phyloP scores from a whole-genome alignment of 2,329 filamentous ascomycete species.

The Shiraia bambusicola region DNA sequence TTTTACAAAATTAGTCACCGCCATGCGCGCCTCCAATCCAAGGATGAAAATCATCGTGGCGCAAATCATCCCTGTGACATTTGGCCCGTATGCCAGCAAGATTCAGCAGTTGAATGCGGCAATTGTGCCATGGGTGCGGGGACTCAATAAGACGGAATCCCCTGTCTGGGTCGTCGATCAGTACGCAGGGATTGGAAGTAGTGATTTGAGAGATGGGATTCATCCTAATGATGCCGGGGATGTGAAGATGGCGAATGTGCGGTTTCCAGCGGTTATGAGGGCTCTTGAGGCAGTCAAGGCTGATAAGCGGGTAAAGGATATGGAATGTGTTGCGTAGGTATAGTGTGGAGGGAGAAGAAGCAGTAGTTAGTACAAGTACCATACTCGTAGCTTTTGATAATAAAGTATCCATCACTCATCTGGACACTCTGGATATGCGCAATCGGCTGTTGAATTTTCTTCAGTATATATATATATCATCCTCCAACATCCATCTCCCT shows the following conservation, averaged over 20 bases:
- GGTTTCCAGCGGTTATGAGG: conserved; percentile 31
- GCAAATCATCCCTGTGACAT: conserved; percentile 44
- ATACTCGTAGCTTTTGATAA: too few species aligned
- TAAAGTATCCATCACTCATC: too few species aligned
- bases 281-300: conserved; percentile 26
- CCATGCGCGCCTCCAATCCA: conserved; percentile 46
- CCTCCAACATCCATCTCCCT: too few species aligned
- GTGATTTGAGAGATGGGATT: conserved; percentile 44
- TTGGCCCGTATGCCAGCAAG: conserved; percentile 39
- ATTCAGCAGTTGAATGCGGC: conserved; percentile 45
- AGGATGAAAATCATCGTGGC: conserved; percentile 49
- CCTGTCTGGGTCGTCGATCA: conserved; percentile 50
- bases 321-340: conserved; percentile 4
- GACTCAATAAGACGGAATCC: conserved; percentile 43
- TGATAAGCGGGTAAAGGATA: conserved; percentile 10
- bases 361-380: not conserved
- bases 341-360: not conserved
- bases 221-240: conserved; percentile 47
- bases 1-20: conserved; percentile 44
- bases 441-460: too few species aligned
- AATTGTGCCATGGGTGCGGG: conserved; percentile 44
- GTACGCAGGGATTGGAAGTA: conserved; percentile 42
- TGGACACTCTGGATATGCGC: too few species aligned
- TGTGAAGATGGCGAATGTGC: conserved; percentile 44
- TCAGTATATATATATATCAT: too few species aligned